A percentile compares a stretch with the other conserved stretches of the same genome.
These are phyloP conservation scores for Coriaria nepalensis DNA, from an alignment of 306 rosid species.

Conservation along the genomic window DNA sequence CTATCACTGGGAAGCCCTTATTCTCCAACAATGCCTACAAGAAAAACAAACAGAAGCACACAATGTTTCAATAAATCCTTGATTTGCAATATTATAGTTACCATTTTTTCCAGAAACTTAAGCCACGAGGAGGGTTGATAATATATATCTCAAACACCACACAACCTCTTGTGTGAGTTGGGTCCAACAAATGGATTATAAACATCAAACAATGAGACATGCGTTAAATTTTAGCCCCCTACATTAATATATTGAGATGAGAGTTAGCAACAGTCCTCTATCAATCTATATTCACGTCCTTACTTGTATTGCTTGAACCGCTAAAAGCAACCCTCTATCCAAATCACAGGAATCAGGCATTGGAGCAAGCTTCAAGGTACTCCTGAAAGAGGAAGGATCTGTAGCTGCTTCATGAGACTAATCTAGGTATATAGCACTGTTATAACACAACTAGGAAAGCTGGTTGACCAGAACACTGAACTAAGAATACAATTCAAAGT, in stretches of 20 bases:
- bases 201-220: no score
- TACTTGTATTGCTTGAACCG: slow-evolving; percentile 98
- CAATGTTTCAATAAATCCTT: no score
- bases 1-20: slow-evolving; percentile 85
- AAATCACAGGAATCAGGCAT: slow-evolving; percentile 95
- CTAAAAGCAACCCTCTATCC: slow-evolving; percentile 95
- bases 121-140: no score
- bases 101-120: slow-evolving; percentile 3
- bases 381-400: slow-evolving; percentile 99
- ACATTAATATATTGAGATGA: no score
- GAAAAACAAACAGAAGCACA: slow-evolving; percentile 1
- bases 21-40: slow-evolving; percentile 96
- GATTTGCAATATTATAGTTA: no score
- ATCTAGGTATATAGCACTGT: slow-evolving; percentile 21
- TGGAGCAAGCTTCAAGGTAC: slow-evolving; percentile 71
- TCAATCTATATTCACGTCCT: slow-evolving; percentile 18
- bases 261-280: not conserved
- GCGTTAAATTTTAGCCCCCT: no score
- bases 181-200: no score
- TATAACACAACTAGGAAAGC: slow-evolving; percentile 6
- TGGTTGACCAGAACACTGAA: no score
- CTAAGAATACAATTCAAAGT: slow-evolving; percentile 13
- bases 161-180: no score
- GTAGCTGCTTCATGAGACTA: slow-evolving; percentile 99
- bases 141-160: no score